Evolutionary conservation across 441 rosid species (phyloP).

Genomic region (Pelargonium citronellum): DNA sequence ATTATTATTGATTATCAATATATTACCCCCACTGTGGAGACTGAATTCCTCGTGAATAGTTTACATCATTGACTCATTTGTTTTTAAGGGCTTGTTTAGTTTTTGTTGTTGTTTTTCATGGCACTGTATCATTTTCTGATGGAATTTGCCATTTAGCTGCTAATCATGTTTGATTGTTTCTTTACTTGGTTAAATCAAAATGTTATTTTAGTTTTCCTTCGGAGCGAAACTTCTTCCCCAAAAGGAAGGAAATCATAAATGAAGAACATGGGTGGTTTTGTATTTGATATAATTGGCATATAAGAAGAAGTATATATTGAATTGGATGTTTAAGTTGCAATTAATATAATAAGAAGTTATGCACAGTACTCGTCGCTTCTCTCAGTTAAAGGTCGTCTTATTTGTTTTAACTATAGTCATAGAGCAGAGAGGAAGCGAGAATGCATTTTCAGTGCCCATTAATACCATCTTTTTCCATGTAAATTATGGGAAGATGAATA

Average conservation of each 20-base stretch:
- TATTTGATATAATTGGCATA: slow-evolving; percentile 1
- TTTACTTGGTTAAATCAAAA: neutral
- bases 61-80: neutral
- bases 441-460: no score
- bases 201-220: neutral
- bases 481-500: no score
- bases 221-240: neutral
- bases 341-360: no score
- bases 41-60: neutral
- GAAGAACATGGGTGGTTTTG: neutral
- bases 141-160: neutral
- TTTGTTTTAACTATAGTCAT: no score
- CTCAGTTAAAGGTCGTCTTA: no score
- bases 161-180: neutral
- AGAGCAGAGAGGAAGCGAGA: no score
- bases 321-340: no score
- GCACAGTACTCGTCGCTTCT: no score
- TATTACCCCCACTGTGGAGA: neutral
- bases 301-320: neutral
- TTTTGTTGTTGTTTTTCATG: neutral
- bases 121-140: neutral
- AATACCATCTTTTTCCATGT: no score
- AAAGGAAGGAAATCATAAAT: neutral
- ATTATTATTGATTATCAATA: neutral
- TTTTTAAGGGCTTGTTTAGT: neutral